phyloP scores from a whole-genome alignment of 495 filamentous ascomycete species.

The Annulohypoxylon moriforme region DNA sequence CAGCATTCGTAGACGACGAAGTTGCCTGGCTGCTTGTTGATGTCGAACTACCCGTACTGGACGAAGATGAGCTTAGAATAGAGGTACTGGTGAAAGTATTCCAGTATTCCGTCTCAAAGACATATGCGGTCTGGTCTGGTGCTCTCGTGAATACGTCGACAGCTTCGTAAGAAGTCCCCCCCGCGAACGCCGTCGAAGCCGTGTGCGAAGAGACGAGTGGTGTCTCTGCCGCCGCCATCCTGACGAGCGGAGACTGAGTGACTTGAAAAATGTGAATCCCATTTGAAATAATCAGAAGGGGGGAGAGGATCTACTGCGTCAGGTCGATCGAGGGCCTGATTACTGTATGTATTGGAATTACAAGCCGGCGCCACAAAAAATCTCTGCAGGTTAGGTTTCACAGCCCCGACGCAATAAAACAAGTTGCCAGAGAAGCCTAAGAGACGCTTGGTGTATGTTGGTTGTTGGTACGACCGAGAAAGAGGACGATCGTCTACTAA shows the following conservation, averaged over 20 bases:
- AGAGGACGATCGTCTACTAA: constrained; percentile 15
- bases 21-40: background rate
- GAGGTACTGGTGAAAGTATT: constrained; percentile 8
- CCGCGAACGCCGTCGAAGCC: constrained; percentile 15
- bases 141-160: constrained; percentile 22
- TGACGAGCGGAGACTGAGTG: background rate
- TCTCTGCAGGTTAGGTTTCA: constrained; percentile 1
- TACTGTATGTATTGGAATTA: constrained; percentile 4
- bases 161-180: constrained; percentile 15
- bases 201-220: constrained; percentile 9
- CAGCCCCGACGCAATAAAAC: constrained; percentile 23
- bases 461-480: background rate
- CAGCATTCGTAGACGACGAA: background rate
- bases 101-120: constrained; percentile 11
- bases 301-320: background rate
- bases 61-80: constrained; percentile 12
- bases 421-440: background rate
- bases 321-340: background rate
- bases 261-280: constrained; percentile 2
- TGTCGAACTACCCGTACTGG: constrained; percentile 17
- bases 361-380: constrained; percentile 1
- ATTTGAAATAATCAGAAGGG: background rate
- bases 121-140: constrained; percentile 1
- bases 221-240: constrained; percentile 19
- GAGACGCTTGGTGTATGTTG: background rate